A percentile compares a stretch with the other conserved stretches of the same genome.
phyloP scores from a whole-genome alignment of 2,329 filamentous ascomycete species.

The Pleoardoris graminearum region DNA sequence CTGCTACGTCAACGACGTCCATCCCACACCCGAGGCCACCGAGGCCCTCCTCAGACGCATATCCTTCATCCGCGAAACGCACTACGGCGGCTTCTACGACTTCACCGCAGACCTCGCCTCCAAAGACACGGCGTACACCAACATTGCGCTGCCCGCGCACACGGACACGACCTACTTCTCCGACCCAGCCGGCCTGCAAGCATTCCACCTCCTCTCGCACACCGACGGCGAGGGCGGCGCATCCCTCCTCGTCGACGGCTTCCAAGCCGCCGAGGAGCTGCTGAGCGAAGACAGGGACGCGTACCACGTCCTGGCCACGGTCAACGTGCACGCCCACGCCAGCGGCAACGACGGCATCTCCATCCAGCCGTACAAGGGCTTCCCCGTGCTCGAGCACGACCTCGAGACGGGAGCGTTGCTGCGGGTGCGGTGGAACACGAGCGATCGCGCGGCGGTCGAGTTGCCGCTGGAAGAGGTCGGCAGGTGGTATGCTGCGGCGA shows the following conservation, averaged over 20 bases:
- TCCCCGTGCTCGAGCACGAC: constrained; percentile 72
- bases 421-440: constrained; percentile 90
- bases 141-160: constrained; percentile 77
- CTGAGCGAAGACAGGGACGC: constrained; percentile 56
- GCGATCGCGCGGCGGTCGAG: constrained; percentile 75
- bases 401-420: constrained; percentile 51
- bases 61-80: constrained; percentile 83
- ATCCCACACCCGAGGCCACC: constrained; percentile 68
- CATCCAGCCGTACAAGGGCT: constrained; percentile 70
- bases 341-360: constrained; percentile 84
- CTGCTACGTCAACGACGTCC: constrained; percentile 73
- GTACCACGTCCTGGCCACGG: constrained; percentile 61
- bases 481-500: constrained; percentile 79
- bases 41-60: constrained; percentile 77
- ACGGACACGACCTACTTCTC: constrained; percentile 97
- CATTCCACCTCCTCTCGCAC: constrained; percentile 89
- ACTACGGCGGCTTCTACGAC: constrained; percentile 86
- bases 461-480: constrained; percentile 56
- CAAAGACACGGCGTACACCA: constrained; percentile 91
- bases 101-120: constrained; percentile 87
- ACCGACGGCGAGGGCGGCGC: constrained; percentile 70
- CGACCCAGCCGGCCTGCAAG: constrained; percentile 86
- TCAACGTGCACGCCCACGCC: constrained; percentile 74
- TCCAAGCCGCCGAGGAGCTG: constrained; percentile 69
- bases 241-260: constrained; percentile 85